Evolutionary conservation across 148 eudicot species (phyloP).

Genomic region (Persicaria tinctoria): DNA sequence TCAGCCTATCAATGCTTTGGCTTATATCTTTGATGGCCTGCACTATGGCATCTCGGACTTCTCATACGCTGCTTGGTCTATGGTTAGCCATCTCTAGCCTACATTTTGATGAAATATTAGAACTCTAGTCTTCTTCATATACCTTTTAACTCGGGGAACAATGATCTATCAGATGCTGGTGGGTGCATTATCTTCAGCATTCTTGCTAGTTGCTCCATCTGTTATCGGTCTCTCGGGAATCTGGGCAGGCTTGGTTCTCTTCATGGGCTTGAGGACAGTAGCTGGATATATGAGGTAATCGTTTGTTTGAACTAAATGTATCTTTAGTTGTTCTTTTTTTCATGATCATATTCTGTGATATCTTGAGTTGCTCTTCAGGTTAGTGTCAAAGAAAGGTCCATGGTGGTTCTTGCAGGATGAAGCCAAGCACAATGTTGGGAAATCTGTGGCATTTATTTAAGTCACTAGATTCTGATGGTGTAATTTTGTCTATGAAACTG

Average conservation of each 20-base stretch:
- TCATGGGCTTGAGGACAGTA: slow-evolving; percentile 8
- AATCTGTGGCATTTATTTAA: slow-evolving; percentile 10
- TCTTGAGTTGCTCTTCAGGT: slow-evolving; percentile 1
- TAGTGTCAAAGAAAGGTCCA: slow-evolving; percentile 6
- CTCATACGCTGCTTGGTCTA: slow-evolving; percentile 11
- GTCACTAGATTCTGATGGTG: not conserved
- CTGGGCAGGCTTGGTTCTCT: slow-evolving; percentile 4
- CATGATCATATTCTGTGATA: not conserved
- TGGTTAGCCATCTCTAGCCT: not conserved
- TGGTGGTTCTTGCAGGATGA: slow-evolving; percentile 9
- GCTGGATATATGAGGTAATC: slow-evolving; percentile 9
- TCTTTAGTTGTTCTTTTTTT: too few relatives aligned
- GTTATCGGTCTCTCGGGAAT: not conserved
- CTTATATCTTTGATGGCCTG: slow-evolving; percentile 9
- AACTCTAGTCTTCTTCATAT: not conserved
- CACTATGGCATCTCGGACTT: slow-evolving; percentile 10
- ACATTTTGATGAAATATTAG: not conserved
- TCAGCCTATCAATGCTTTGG: slow-evolving; percentile 9
- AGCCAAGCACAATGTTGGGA: not conserved
- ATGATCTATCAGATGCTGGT: slow-evolving; percentile 1
- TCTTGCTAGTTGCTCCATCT: slow-evolving; percentile 7
- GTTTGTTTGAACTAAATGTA: too few relatives aligned
- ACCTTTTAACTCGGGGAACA: not conserved
- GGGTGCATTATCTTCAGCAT: slow-evolving; percentile 6
- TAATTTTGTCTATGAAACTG: not conserved